Percentiles rank a stretch among this genome's conserved stretches.
phyloP scores from a whole-genome alignment of 2,329 filamentous ascomycete species.

The Fusarium mexicanum region DNA sequence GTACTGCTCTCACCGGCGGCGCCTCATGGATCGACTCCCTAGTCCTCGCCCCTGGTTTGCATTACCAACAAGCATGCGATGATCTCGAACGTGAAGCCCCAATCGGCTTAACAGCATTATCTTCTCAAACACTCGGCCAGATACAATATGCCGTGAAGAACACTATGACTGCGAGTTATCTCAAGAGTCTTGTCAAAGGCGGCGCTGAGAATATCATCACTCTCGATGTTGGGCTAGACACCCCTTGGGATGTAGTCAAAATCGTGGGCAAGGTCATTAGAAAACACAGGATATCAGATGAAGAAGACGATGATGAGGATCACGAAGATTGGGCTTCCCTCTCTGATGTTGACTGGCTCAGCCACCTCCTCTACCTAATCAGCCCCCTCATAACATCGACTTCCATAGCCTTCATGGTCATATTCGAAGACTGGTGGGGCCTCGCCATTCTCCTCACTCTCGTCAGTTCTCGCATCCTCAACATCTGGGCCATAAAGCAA shows the following conservation, averaged over 20 bases:
- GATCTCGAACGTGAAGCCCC: conserved; percentile 54
- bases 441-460: conserved; percentile 58
- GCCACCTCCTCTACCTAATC: conserved; percentile 59
- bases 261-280: conserved; percentile 7
- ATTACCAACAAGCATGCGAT: conserved; percentile 67
- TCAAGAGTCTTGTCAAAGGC: conserved; percentile 44
- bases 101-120: conserved; percentile 46
- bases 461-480: conserved; percentile 64
- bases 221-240: conserved; percentile 42
- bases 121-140: conserved; percentile 27
- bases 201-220: conserved; percentile 36
- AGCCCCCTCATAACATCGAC: conserved; percentile 58
- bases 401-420: conserved; percentile 55
- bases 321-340: conserved; percentile 34
- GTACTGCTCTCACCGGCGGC: conserved; percentile 66
- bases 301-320: conserved; percentile 24
- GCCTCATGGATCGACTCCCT: conserved; percentile 66
- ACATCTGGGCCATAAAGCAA: conserved; percentile 65
- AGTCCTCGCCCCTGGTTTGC: conserved; percentile 67
- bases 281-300: conserved; percentile 6
- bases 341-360: conserved; percentile 56
- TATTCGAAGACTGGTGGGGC: conserved; percentile 64
- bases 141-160: conserved; percentile 55
- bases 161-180: conserved; percentile 62
- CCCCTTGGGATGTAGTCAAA: conserved; percentile 37